These are phyloP conservation scores for Blastomyces percursus DNA, from an alignment of 2,329 filamentous ascomycete genomes.

Conservation along the genomic window DNA sequence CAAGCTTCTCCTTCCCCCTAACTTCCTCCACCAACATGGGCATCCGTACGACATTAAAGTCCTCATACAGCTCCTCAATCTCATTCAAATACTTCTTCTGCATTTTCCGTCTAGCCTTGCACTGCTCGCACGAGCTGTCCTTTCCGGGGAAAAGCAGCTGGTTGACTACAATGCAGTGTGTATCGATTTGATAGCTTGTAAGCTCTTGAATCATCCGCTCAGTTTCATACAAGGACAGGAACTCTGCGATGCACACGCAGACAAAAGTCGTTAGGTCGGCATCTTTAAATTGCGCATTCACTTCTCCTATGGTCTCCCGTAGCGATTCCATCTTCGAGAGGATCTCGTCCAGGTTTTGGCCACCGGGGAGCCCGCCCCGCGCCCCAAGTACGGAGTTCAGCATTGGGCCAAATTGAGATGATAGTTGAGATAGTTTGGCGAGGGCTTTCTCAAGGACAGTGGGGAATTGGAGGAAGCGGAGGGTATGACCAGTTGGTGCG, in stretches of 20 bases:
- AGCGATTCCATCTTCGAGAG: slow-evolving; percentile 90
- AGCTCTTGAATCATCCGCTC: slow-evolving; percentile 99
- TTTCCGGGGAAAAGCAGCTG: slow-evolving; percentile 88
- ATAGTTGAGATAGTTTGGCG: slow-evolving; percentile 92
- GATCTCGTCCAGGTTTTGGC: slow-evolving; percentile 85
- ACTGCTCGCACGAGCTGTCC: slow-evolving; percentile 83
- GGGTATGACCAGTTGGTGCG: slow-evolving; percentile 91
- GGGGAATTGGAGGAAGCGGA: slow-evolving; percentile 97
- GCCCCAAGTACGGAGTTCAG: slow-evolving; percentile 84
- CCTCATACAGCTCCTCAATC: slow-evolving; percentile 96
- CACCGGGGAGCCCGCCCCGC: slow-evolving; percentile 68
- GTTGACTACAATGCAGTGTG: slow-evolving; percentile 95
- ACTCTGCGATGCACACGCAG: slow-evolving; percentile 96
- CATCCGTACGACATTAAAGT: slow-evolving; percentile 99
- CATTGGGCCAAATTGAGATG: slow-evolving; percentile 88
- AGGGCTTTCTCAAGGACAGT: slow-evolving; percentile 96
- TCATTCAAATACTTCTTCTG: slow-evolving; percentile 99
- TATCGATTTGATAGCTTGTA: slow-evolving; percentile 85
- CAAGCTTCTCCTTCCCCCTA: slow-evolving; percentile 83
- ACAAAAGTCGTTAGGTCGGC: slow-evolving; percentile 92
- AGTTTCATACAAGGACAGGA: slow-evolving; percentile 92
- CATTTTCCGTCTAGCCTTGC: slow-evolving; percentile 90
- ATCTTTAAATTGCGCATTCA: slow-evolving; percentile 98
- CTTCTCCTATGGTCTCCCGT: slow-evolving; percentile 84
- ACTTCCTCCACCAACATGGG: slow-evolving; percentile 92